Evolutionary conservation across 1,284 basidiomycete species (phyloP).

Genomic region (Sporisorium graminicola): DNA sequence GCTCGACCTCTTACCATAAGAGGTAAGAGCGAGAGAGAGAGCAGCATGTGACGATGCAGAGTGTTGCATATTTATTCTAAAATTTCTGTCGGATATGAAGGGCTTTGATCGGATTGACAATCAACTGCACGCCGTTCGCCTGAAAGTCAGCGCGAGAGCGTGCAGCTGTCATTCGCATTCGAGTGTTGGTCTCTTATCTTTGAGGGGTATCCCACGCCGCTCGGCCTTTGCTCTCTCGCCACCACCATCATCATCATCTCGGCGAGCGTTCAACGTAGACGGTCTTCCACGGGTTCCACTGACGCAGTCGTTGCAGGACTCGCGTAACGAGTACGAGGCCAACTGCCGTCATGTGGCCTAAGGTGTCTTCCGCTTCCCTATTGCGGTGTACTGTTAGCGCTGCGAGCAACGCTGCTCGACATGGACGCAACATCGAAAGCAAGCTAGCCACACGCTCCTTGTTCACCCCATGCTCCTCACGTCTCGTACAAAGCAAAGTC

Average conservation of each 20-base stretch:
- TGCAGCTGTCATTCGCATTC: slow-evolving; percentile 35
- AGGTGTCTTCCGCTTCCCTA: slow-evolving; percentile 14
- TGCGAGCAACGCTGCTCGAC: neutral
- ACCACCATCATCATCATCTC: slow-evolving; percentile 11
- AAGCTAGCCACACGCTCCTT: neutral
- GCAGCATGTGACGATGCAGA: slow-evolving; percentile 38
- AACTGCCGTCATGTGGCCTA: slow-evolving; percentile 11
- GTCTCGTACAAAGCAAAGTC: neutral
- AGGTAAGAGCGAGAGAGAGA: slow-evolving; percentile 11
- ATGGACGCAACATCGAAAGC: neutral
- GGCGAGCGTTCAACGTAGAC: neutral
- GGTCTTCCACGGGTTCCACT: no score
- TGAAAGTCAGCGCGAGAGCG: neutral
- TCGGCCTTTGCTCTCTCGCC: neutral
- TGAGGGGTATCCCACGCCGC: neutral
- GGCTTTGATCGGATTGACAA: slow-evolving; percentile 11
- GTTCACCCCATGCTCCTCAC: neutral
- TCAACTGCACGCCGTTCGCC: neutral
- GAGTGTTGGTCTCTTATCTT: slow-evolving; percentile 22
- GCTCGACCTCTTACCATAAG: slow-evolving; percentile 27
- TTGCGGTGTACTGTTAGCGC: slow-evolving; percentile 22
- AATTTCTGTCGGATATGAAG: slow-evolving; percentile 20
- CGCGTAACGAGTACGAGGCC: neutral
- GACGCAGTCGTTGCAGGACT: neutral
- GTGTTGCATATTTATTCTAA: slow-evolving; percentile 6